These are phyloP conservation scores for Colletotrichum tropicicola DNA, from an alignment of 2,329 filamentous ascomycete species.

Conservation along the genomic window DNA sequence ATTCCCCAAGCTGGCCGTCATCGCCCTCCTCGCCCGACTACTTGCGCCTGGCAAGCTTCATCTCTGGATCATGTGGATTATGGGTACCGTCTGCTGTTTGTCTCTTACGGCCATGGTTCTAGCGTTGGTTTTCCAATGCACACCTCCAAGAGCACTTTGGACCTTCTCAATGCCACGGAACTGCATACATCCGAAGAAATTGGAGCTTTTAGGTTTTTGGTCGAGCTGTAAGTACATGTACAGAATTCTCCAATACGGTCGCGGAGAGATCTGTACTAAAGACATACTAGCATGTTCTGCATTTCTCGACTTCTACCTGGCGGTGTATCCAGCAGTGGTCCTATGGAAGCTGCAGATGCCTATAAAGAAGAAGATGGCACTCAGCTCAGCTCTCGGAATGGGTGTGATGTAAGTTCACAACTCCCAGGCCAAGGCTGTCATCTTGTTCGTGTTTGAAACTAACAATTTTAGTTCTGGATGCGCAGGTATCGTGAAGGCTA, in stretches of 20 bases:
- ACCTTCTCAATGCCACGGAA: constrained; percentile 13
- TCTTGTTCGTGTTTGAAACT: neutral
- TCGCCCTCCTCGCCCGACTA: constrained; percentile 36
- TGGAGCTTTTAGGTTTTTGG: neutral
- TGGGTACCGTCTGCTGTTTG: constrained; percentile 30
- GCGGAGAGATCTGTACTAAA: no score
- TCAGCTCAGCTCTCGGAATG: constrained; percentile 36
- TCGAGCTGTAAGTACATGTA: neutral
- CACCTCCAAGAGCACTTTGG: constrained; percentile 34
- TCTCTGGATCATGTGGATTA: constrained; percentile 34
- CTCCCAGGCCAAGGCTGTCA: no score
- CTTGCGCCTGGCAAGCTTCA: constrained; percentile 35
- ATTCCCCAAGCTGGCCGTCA: constrained; percentile 39
- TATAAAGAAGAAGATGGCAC: constrained; percentile 35
- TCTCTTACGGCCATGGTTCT: constrained; percentile 32
- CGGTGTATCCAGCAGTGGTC: constrained; percentile 35
- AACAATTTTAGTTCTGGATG: neutral
- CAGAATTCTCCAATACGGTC: neutral
- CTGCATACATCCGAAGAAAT: neutral
- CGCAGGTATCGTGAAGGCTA: neutral
- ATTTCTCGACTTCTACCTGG: constrained; percentile 37
- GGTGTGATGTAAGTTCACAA: constrained; percentile 35
- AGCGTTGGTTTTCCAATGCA: constrained; percentile 35
- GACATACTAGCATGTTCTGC: constrained; percentile 31
- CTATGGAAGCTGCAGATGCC: constrained; percentile 34